phyloP scores from a whole-genome alignment of 352 stramenopile genomes.

The Aphanomyces cochlioides region DNA sequence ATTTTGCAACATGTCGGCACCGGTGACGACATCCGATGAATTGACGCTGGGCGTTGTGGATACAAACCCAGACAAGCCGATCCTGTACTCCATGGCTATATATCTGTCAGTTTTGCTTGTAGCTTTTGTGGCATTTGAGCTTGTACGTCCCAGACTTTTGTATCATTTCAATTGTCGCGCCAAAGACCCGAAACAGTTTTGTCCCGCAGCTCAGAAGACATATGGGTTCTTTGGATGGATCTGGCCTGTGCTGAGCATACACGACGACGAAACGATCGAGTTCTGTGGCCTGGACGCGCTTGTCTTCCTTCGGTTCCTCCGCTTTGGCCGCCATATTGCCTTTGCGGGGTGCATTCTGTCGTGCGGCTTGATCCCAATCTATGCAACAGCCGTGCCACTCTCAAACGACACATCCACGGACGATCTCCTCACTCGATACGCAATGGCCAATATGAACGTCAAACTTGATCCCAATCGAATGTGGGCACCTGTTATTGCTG shows the following conservation, averaged over 20 bases:
- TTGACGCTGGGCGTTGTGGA: background rate
- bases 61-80: conserved; percentile 16
- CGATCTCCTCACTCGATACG: conserved; percentile 59
- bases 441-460: conserved; percentile 67
- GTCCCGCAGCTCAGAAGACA: conserved; percentile 33
- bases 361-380: conserved; percentile 59
- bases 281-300: conserved; percentile 75
- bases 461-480: conserved; percentile 44
- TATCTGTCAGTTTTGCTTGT: conserved; percentile 55
- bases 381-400: conserved; percentile 45
- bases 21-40: no score
- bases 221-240: conserved; percentile 52
- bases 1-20: no score
- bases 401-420: conserved; percentile 23
- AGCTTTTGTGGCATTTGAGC: conserved; percentile 58
- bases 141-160: conserved; percentile 47
- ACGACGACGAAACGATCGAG: conserved; percentile 64
- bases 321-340: conserved; percentile 60
- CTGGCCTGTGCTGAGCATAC: conserved; percentile 36
- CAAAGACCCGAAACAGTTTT: conserved; percentile 29
- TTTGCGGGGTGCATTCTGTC: conserved; percentile 54
- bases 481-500: conserved; percentile 59
- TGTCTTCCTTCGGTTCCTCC: conserved; percentile 65
- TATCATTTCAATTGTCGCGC: conserved; percentile 54
- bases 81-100: conserved; percentile 36